Evolutionary conservation across 208 protist genomes (phyloP).

Genomic region (Tritrichomonas foetus): DNA sequence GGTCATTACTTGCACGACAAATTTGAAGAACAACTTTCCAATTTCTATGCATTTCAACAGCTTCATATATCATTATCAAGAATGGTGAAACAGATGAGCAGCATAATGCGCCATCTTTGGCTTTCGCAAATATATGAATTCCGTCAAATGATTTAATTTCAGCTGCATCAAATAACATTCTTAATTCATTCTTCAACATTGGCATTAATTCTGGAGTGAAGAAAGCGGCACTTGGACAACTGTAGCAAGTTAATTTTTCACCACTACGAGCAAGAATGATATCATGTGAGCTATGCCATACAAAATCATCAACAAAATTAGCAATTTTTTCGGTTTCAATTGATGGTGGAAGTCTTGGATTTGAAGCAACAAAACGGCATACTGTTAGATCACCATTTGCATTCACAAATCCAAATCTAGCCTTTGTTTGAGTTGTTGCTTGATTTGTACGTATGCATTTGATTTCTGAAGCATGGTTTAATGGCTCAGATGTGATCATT

Average conservation of each 20-base stretch:
- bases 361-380: conserved; percentile 1
- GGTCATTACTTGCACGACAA: conserved; percentile 41
- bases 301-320: neutral
- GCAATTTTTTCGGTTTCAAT: neutral
- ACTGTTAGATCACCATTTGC: conserved; percentile 24
- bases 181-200: neutral
- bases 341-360: neutral
- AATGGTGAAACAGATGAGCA: neutral
- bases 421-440: neutral
- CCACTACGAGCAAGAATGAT: neutral
- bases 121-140: neutral
- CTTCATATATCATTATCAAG: neutral
- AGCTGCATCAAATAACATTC: neutral
- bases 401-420: neutral
- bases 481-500: neutral
- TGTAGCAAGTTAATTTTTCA: neutral
- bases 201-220: conserved; percentile 2
- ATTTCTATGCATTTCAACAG: neutral
- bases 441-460: neutral
- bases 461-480: neutral
- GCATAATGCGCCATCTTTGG: neutral
- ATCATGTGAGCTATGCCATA: neutral
- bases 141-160: neutral
- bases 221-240: conserved; percentile 2
- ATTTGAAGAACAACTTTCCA: conserved; percentile 33